phyloP scores from a whole-genome alignment of 1,139 yeast species.

The Saccharomycopsis hybrid region DNA sequence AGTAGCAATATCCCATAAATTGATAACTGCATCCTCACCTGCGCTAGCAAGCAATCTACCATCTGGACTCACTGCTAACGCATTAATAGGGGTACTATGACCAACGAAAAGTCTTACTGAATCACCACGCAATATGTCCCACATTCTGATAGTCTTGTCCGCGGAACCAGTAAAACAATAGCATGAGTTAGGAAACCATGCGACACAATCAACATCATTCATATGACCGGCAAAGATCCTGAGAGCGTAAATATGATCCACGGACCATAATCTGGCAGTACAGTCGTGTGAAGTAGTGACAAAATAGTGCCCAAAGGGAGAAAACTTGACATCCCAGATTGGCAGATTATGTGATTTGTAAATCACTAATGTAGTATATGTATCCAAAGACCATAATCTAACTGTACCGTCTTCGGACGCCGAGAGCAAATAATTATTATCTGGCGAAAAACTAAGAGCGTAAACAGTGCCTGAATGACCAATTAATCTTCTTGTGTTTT shows the following conservation, averaged over 20 bases:
- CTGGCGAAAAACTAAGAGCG: conserved; percentile 87
- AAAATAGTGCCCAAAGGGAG: conserved; percentile 95
- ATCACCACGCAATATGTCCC: conserved; percentile 90
- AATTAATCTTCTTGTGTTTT: conserved; percentile 53
- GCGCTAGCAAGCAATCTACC: conserved; percentile 97
- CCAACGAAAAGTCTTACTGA: conserved; percentile 94
- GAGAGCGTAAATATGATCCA: conserved; percentile 94
- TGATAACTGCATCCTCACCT: conserved; percentile 86
- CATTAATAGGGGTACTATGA: conserved; percentile 81
- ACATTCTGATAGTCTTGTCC: conserved; percentile 94
- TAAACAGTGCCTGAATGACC: conserved; percentile 97
- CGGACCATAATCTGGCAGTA: conserved; percentile 96
- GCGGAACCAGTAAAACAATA: conserved; percentile 92
- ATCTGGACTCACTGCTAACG: conserved; percentile 88
- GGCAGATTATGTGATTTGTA: conserved; percentile 96
- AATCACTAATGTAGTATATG: conserved; percentile 83
- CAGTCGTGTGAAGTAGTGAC: conserved; percentile 97
- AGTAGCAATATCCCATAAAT: conserved; percentile 91
- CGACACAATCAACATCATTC: conserved; percentile 92
- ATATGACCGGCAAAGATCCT: conserved; percentile 96
- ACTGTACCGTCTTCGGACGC: conserved; percentile 91
- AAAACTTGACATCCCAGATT: conserved; percentile 93
- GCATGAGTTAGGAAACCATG: conserved; percentile 93
- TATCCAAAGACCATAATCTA: conserved; percentile 89
- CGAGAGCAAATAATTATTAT: conserved; percentile 71